Percentiles rank a stretch among this genome's conserved stretches.
Conservation (phyloP, 495 filamentous ascomycete genomes). For the Gamarada debralockiae region DNA sequence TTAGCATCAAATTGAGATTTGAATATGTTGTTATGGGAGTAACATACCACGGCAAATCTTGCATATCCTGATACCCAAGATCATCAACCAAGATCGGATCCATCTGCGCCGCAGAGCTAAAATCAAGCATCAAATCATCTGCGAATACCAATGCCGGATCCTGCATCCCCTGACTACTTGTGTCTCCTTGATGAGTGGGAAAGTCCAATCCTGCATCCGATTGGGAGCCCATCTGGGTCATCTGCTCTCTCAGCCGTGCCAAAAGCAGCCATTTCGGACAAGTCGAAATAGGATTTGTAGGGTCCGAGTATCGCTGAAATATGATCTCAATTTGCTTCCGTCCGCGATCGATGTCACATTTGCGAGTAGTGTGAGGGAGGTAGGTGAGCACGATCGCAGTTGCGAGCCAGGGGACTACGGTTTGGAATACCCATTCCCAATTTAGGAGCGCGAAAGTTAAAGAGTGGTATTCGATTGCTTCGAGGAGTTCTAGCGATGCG, state of each 20-base stretch:
- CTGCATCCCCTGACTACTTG: background rate
- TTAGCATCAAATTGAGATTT: no score
- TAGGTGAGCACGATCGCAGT: slow-evolving; percentile 11
- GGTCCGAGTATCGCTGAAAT: slow-evolving; percentile 2
- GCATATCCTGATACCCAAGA: background rate
- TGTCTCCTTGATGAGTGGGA: no score
- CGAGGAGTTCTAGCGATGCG: slow-evolving; percentile 12
- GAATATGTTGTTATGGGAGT: no score
- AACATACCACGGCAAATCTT: background rate
- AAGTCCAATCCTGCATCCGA: background rate
- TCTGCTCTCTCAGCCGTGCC: background rate
- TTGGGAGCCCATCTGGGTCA: background rate
- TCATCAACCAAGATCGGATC: background rate
- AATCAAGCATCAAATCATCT: background rate
- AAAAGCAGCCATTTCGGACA: slow-evolving; percentile 13
- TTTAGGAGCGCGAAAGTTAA: slow-evolving; percentile 3
- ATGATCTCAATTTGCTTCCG: slow-evolving; percentile 11
- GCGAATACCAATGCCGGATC: background rate
- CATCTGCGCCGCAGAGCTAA: background rate
- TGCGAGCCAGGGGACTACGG: slow-evolving; percentile 11
- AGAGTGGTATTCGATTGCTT: slow-evolving; percentile 8
- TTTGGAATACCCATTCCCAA: slow-evolving; percentile 21
- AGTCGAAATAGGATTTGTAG: background rate
- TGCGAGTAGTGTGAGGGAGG: slow-evolving; percentile 3
- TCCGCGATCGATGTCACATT: slow-evolving; percentile 12